Conservation (phyloP, 2,329 filamentous ascomycete genomes). For the Nemania sp. region DNA sequence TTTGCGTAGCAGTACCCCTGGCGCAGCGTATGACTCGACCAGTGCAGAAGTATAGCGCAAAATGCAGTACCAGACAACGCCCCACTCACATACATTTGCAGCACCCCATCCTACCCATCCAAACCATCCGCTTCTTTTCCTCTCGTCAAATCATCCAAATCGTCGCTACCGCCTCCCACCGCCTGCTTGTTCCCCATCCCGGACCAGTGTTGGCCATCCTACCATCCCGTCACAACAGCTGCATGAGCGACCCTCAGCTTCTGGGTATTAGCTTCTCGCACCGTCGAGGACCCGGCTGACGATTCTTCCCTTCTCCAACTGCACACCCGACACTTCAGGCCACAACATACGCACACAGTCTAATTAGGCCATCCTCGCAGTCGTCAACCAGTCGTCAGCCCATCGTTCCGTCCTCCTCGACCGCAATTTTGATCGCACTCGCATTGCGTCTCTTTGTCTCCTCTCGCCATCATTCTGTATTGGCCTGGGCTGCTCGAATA, state of each 20-base stretch:
- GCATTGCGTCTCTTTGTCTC: not conserved
- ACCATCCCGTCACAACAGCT: constrained; percentile 16
- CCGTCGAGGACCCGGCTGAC: constrained; percentile 14
- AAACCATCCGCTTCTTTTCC: constrained; percentile 19
- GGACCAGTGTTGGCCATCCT: constrained; percentile 1
- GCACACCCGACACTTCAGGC: constrained; percentile 7
- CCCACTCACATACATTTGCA: too few relatives aligned
- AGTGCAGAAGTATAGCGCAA: too few relatives aligned
- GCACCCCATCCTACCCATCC: constrained; percentile 17
- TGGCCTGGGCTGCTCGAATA: not conserved
- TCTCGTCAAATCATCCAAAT: constrained; percentile 26
- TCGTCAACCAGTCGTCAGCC: too few relatives aligned
- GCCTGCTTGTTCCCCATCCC: constrained; percentile 3
- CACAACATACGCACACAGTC: too few relatives aligned
- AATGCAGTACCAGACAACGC: not conserved
- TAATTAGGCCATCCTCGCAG: constrained; percentile 7
- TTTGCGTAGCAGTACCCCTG: constrained; percentile 6
- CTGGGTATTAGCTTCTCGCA: constrained; percentile 13
- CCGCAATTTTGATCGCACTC: not conserved
- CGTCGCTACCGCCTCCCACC: constrained; percentile 17
- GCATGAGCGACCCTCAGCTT: constrained; percentile 16
- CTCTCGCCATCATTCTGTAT: not conserved
- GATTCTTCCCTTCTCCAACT: constrained; percentile 6
- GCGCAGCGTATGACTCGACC: fast-evolving
- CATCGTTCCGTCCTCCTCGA: constrained; percentile 2